phyloP scores from a whole-genome alignment of 805 yeast species.

The Lipomyces sp. region DNA sequence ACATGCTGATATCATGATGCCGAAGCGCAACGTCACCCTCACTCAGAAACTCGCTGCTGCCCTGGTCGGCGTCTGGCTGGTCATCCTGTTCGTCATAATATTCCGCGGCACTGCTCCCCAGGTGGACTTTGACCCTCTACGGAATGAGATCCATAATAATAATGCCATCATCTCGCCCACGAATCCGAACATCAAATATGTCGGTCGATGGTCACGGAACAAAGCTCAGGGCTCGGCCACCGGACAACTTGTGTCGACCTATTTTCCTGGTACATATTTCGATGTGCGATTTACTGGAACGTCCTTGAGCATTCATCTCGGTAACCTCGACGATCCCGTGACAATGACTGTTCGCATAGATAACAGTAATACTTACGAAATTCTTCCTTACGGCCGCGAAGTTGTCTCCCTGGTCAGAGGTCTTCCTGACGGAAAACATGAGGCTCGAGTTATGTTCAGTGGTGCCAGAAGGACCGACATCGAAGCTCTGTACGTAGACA shows the following conservation, averaged over 20 bases:
- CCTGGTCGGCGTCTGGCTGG: constrained; percentile 31
- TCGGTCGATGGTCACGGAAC: constrained; percentile 36
- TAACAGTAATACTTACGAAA: constrained; percentile 10
- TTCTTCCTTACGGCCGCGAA: constrained; percentile 35
- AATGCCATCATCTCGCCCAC: constrained; percentile 22
- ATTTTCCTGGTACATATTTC: constrained; percentile 28
- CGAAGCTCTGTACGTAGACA: constrained; percentile 34
- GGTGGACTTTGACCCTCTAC: constrained; percentile 31
- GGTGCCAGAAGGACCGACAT: constrained; percentile 29
- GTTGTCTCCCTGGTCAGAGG: constrained; percentile 25
- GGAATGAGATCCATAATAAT: constrained; percentile 17
- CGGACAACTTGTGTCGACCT: constrained; percentile 29
- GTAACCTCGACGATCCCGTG: constrained; percentile 31
- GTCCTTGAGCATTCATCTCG: constrained; percentile 34
- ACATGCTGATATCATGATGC: constrained; percentile 8
- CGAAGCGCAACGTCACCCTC: constrained; percentile 11
- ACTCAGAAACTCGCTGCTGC: constrained; percentile 25
- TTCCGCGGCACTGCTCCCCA: constrained; percentile 11
- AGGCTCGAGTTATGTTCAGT: constrained; percentile 29
- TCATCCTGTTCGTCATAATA: constrained; percentile 21
- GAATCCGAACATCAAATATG: constrained; percentile 21
- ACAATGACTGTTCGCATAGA: constrained; percentile 27
- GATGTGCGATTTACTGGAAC: constrained; percentile 36
- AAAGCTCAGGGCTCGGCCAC: constrained; percentile 33
- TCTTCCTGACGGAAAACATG: constrained; percentile 21